Percentiles rank a stretch among this genome's conserved stretches.
Conservation (phyloP, 2,329 filamentous ascomycete genomes). For the Cladophialophora chaetospira region DNA sequence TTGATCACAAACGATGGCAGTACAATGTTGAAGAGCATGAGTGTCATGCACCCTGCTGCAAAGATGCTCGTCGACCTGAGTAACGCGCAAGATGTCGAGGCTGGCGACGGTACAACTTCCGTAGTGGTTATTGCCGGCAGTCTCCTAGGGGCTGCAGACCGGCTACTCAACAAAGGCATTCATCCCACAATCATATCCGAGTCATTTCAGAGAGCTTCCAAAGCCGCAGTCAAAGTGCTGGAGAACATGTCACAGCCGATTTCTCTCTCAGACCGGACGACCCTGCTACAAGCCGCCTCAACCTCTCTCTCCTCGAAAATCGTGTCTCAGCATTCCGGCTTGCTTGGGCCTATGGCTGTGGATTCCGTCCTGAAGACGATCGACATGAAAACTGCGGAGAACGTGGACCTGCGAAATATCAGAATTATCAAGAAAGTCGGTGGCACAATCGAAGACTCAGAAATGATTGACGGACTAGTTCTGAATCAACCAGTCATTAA, state of each 20-base stretch:
- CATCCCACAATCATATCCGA: slow-evolving; percentile 98
- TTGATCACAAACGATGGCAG: slow-evolving; percentile 99
- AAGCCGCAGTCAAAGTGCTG: slow-evolving; percentile 82
- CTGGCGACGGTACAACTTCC: slow-evolving; percentile 96
- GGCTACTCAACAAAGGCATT: slow-evolving; percentile 86
- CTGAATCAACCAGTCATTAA: slow-evolving; percentile 92
- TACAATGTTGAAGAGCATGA: slow-evolving; percentile 99
- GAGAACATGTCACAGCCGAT: slow-evolving; percentile 97
- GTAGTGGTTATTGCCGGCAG: slow-evolving; percentile 98
- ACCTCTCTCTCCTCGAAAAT: slow-evolving; percentile 98
- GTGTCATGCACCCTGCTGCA: slow-evolving; percentile 97
- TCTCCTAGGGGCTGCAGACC: slow-evolving; percentile 88
- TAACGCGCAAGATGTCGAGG: slow-evolving; percentile 96
- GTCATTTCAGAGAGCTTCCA: slow-evolving; percentile 91
- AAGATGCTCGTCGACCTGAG: slow-evolving; percentile 99
- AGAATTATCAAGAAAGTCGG: slow-evolving; percentile 96
- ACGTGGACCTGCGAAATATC: slow-evolving; percentile 95
- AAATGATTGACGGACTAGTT: slow-evolving; percentile 92
- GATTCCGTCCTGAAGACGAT: slow-evolving; percentile 96
- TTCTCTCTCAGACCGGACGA: slow-evolving; percentile 80
- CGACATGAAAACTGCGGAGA: slow-evolving; percentile 91
- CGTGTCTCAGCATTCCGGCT: slow-evolving; percentile 93
- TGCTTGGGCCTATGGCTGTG: slow-evolving; percentile 96
- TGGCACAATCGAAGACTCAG: slow-evolving; percentile 96
- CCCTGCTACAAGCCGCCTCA: slow-evolving; percentile 92